Conservation (phyloP, 2,329 filamentous ascomycete genomes). For the Colletotrichum tamarilloi region DNA sequence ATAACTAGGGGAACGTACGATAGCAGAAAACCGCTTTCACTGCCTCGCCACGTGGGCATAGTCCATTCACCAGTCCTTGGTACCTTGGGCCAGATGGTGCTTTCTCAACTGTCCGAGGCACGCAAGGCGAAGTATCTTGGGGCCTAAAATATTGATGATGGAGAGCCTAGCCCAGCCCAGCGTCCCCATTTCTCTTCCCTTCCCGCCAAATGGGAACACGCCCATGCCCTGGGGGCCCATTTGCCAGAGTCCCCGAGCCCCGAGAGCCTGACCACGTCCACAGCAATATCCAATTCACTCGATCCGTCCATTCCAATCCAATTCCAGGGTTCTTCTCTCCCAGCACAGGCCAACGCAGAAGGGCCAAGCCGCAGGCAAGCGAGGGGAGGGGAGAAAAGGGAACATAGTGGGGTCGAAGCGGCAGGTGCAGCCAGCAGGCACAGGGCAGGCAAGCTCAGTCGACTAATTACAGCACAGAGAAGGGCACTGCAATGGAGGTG, state of each 20-base stretch:
- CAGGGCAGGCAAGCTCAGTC: slow-evolving; percentile 1
- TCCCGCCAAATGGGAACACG: slow-evolving; percentile 34
- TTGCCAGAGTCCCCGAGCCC: slow-evolving; percentile 23
- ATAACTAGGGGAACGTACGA: neutral
- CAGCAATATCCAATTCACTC: neutral
- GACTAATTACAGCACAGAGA: neutral
- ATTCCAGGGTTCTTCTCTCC: neutral
- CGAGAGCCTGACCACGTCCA: slow-evolving; percentile 27
- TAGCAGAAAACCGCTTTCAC: neutral
- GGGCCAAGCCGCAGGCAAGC: neutral
- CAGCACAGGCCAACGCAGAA: neutral
- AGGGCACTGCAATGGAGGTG: neutral
- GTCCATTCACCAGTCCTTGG: neutral
- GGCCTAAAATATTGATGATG: slow-evolving; percentile 5
- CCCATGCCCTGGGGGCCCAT: slow-evolving; percentile 20
- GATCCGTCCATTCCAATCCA: neutral
- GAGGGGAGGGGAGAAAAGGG: slow-evolving; percentile 5
- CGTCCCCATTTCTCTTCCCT: slow-evolving; percentile 27
- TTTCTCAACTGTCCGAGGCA: slow-evolving; percentile 9
- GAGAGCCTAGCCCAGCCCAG: slow-evolving; percentile 32
- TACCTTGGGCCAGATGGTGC: neutral
- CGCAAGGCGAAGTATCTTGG: slow-evolving; percentile 7
- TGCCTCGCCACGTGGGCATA: slow-evolving; percentile 5
- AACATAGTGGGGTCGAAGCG: slow-evolving; percentile 29
- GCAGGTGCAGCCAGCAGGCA: slow-evolving; percentile 30